Conservation (phyloP, 208 protist species). For the Leishmania tropica region DNA sequence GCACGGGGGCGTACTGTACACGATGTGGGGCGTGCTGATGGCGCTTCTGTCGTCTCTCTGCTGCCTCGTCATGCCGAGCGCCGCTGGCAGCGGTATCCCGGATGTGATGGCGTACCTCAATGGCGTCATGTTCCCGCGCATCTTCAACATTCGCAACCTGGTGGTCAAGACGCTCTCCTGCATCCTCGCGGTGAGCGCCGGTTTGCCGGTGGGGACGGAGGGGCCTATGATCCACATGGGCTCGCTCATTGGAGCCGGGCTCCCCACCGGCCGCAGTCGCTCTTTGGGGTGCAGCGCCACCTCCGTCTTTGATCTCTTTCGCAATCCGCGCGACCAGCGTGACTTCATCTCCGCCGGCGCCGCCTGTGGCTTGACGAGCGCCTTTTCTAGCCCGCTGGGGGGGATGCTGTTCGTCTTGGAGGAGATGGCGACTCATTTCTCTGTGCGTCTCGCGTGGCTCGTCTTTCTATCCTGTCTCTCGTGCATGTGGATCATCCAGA, state of each 20-base stretch:
- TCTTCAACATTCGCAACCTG: conserved; percentile 83
- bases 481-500: conserved; percentile 73
- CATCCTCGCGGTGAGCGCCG: conserved; percentile 72
- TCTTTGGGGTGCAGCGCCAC: conserved; percentile 57
- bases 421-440: conserved; percentile 87
- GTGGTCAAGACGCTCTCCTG: conserved; percentile 80
- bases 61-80: conserved; percentile 74
- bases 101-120: conserved; percentile 92
- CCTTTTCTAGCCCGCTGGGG: conserved; percentile 91
- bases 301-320: conserved; percentile 60
- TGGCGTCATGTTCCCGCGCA: conserved; percentile 83
- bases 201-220: conserved; percentile 87
- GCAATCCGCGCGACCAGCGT: conserved; percentile 79
- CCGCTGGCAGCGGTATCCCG: conserved; percentile 78
- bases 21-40: conserved; percentile 42
- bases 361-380: conserved; percentile 89
- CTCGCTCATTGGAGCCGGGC: conserved; percentile 80
- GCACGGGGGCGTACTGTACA: conserved; percentile 40
- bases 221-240: conserved; percentile 95
- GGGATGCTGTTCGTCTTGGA: conserved; percentile 93
- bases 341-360: conserved; percentile 91
- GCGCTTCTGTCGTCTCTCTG: conserved; percentile 66
- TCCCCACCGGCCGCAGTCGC: conserved; percentile 76
- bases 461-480: conserved; percentile 86
- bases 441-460: conserved; percentile 73